Base-by-base conservation (phyloP, 768 basidiomycete species). In the Xerocomus spinulosus region DNA sequence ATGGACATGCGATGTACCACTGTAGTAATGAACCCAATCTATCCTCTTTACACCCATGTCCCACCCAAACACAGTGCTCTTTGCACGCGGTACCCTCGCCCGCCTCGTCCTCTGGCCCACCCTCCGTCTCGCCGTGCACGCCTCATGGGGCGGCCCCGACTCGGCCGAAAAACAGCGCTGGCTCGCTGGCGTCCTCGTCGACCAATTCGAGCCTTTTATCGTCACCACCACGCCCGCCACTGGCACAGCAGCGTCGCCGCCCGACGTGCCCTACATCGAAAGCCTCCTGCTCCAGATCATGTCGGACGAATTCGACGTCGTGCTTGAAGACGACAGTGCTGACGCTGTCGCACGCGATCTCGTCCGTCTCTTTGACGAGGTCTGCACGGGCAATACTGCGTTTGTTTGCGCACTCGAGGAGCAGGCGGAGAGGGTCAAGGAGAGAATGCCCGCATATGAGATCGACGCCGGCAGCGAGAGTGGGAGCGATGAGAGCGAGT, bases 1-100 rank as follows among this genome's bases (percentile, higher is more conserved):
- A n/a, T n/a, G n/a, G n/a, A n/a, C n/a, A n/a, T n/a, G n/a, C n/a
- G n/a, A n/a, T n/a, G n/a, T n/a, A n/a, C n/a, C n/a, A n/a, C n/a
- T n/a, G n/a, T n/a, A n/a, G n/a, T n/a, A n/a, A n/a, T n/a, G n/a
- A n/a, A n/a, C n/a, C n/a, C n/a, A n/a, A n/a, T n/a, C n/a, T n/a
- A n/a, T n/a, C n/a, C n/a, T n/a, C n/a, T n/a, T n/a, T n/a, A 24
- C 25, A 2, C 15, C 17, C 41, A 34, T 48, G 42, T 45, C 61
- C 4, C 66, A 79, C 17, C 66, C 74, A 0, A 59, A 73, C 5
- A 74, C 80, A 10, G 61, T 90, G 35, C 77, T 90, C 48, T 94
- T 96, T 57, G 93, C 94, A 12, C 82, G 92, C 18, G 91, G 92
- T 3, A 80, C 87, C 4, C 77, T 95, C 49, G 83, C 92, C 21